Conservation (phyloP, 139 green algal genomes). For the Desmodesmus armatus region DNA sequence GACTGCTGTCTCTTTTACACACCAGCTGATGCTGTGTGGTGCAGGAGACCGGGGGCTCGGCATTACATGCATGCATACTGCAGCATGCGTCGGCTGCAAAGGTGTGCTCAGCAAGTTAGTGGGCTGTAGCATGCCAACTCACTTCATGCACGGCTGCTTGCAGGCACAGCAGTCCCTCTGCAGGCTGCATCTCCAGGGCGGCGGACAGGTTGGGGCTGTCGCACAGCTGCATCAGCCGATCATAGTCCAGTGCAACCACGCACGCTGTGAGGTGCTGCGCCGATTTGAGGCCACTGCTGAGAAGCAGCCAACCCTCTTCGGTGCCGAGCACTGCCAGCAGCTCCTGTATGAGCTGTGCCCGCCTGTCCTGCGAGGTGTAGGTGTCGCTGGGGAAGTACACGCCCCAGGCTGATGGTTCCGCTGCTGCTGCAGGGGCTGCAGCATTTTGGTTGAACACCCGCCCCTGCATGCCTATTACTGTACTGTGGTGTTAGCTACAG, state of each 20-base stretch:
- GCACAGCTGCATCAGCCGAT: conserved; percentile 36
- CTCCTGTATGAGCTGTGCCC: conserved; percentile 56
- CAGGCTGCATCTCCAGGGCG: conserved; percentile 65
- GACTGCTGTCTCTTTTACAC: no score
- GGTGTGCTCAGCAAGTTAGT: neutral
- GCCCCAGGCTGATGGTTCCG: conserved; percentile 51
- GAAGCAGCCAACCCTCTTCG: conserved; percentile 38
- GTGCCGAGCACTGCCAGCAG: conserved; percentile 43
- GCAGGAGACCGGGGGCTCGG: no score
- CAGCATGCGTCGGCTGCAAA: neutral
- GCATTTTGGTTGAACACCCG: no score
- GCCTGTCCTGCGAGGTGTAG: conserved; percentile 55
- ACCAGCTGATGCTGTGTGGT: no score
- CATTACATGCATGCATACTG: neutral
- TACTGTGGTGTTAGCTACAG: no score
- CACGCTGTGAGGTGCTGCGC: conserved; percentile 39
- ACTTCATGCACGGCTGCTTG: conserved; percentile 67
- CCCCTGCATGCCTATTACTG: no score
- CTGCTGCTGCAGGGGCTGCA: neutral
- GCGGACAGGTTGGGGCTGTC: conserved; percentile 60
- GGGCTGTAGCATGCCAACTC: neutral
- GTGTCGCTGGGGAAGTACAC: conserved; percentile 55
- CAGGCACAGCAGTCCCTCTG: conserved; percentile 72
- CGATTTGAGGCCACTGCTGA: conserved; percentile 3
- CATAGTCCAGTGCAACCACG: conserved; percentile 54